Conservation (phyloP, 2,329 filamentous ascomycete genomes). For the Verticillium klebahnii region DNA sequence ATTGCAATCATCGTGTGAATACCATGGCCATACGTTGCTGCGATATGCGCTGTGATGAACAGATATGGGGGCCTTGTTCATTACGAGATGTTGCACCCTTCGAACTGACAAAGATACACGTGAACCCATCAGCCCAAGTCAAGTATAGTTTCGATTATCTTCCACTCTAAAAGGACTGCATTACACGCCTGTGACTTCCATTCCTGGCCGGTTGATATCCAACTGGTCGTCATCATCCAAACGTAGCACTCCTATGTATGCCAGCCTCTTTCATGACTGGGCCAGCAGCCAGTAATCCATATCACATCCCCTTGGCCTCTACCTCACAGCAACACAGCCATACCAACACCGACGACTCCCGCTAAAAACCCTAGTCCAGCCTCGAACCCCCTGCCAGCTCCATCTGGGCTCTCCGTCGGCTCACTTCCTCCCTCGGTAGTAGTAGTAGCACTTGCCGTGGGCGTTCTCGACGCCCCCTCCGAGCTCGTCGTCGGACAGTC, state of each 20-base stretch:
- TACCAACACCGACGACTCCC: neutral
- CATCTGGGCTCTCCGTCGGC: neutral
- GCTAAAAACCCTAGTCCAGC: neutral
- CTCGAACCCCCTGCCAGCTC: neutral
- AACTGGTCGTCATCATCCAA: neutral
- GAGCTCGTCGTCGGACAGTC: constrained; percentile 29
- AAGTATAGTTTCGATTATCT: too few relatives aligned
- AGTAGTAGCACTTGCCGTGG: neutral
- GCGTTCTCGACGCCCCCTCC: neutral
- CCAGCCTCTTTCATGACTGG: neutral
- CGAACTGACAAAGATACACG: too few relatives aligned
- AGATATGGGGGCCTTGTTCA: too few relatives aligned
- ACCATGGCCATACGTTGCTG: too few relatives aligned
- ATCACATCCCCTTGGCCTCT: neutral
- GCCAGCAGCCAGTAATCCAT: too few relatives aligned
- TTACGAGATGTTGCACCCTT: too few relatives aligned
- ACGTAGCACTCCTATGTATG: neutral
- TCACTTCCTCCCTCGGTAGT: neutral
- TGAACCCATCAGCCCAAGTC: too few relatives aligned
- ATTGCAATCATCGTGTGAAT: too few relatives aligned
- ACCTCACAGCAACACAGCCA: constrained; percentile 2
- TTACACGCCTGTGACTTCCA: too few relatives aligned
- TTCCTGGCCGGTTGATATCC: too few relatives aligned
- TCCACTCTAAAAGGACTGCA: too few relatives aligned
- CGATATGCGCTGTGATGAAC: too few relatives aligned